phyloP scores from a whole-genome alignment of 495 filamentous ascomycete species.

The Massariosphaeria phaeospora region DNA sequence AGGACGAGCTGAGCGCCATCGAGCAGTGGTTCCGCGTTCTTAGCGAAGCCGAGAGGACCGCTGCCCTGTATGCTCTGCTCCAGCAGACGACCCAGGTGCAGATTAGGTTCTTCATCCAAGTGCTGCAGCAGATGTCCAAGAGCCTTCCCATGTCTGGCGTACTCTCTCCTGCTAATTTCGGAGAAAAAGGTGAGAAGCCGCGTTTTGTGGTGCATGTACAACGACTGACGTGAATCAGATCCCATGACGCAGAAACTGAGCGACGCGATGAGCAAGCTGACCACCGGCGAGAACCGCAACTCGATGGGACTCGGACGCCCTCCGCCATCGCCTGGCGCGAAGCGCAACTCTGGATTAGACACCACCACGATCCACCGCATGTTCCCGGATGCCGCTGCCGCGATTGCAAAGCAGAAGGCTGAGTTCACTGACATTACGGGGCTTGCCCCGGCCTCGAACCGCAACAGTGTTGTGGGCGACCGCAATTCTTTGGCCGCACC shows the following conservation, averaged over 20 bases:
- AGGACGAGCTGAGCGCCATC: slow-evolving; percentile 96
- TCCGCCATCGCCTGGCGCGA: slow-evolving; percentile 70
- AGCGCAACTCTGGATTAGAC: slow-evolving; percentile 89
- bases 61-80: slow-evolving; percentile 87
- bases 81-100: slow-evolving; percentile 99
- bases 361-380: slow-evolving; percentile 94
- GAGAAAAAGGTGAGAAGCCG: slow-evolving; percentile 73
- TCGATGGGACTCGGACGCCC: slow-evolving; percentile 66
- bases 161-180: slow-evolving; percentile 89
- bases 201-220: neutral
- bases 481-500: slow-evolving; percentile 75
- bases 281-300: slow-evolving; percentile 77
- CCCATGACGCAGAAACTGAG: slow-evolving; percentile 94
- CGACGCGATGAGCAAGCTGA: slow-evolving; percentile 96
- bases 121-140: slow-evolving; percentile 97
- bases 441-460: slow-evolving; percentile 81
- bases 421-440: slow-evolving; percentile 94
- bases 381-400: slow-evolving; percentile 97
- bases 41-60: slow-evolving; percentile 92
- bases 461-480: slow-evolving; percentile 84
- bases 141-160: slow-evolving; percentile 96
- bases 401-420: slow-evolving; percentile 94
- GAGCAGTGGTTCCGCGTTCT: slow-evolving; percentile 99
- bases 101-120: slow-evolving; percentile 98
- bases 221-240: slow-evolving; percentile 52